Evolutionary conservation across 768 basidiomycete genomes (phyloP).

Genomic region (Boletus tomentosulus): DNA sequence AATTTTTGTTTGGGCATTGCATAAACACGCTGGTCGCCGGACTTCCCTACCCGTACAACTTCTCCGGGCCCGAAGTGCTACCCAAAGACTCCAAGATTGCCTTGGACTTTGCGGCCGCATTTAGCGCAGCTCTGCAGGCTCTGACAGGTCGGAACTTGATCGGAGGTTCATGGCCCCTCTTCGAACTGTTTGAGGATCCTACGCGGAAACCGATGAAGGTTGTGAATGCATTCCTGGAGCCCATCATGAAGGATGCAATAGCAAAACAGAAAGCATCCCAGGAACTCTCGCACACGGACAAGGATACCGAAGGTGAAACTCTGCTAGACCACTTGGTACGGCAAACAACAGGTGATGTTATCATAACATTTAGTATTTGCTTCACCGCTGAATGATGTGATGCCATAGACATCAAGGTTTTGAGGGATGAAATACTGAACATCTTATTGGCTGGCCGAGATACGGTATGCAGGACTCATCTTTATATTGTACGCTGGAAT

Average conservation of each 20-base stretch:
- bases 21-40: constrained; percentile 36
- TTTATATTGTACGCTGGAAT: not conserved
- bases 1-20: constrained; percentile 47
- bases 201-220: constrained; percentile 33
- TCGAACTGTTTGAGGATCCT: constrained; percentile 34
- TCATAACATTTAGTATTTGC: not conserved
- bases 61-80: constrained; percentile 5
- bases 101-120: constrained; percentile 32
- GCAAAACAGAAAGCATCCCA: constrained; percentile 16
- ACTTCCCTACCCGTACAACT: constrained; percentile 37
- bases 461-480: constrained; percentile 28
- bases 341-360: constrained; percentile 33
- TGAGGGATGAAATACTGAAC: constrained; percentile 42
- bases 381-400: not conserved
- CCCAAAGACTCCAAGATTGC: constrained; percentile 11
- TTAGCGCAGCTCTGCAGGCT: constrained; percentile 30
- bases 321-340: constrained; percentile 39
- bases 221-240: constrained; percentile 37
- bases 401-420: constrained; percentile 25
- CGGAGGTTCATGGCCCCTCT: constrained; percentile 39
- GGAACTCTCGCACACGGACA: not conserved
- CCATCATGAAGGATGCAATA: constrained; percentile 37
- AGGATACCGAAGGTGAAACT: constrained; percentile 32
- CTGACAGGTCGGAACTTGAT: constrained; percentile 26
- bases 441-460: constrained; percentile 44